Evolutionary conservation across 805 yeast species (phyloP).

Genomic region (Brettanomyces custersianus): DNA sequence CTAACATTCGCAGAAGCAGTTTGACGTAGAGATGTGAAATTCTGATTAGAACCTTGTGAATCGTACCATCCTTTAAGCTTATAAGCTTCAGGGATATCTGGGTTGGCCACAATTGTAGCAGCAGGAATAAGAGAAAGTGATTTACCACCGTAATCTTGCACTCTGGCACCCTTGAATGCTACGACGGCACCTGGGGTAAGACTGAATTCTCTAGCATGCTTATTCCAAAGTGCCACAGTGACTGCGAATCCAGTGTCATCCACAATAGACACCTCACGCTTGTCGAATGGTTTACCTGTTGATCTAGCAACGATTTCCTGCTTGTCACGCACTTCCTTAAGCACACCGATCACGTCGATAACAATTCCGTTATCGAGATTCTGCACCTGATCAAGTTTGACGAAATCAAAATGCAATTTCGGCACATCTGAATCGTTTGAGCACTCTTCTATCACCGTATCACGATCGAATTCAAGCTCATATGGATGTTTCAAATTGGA

Average conservation of each 20-base stretch:
- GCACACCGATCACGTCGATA: constrained; percentile 82
- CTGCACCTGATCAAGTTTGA: constrained; percentile 57
- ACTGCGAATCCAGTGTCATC: constrained; percentile 76
- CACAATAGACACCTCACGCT: constrained; percentile 81
- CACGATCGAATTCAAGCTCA: constrained; percentile 76
- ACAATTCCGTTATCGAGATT: constrained; percentile 60
- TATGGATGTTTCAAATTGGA: constrained; percentile 80
- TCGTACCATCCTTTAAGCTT: constrained; percentile 93
- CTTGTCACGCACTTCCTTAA: constrained; percentile 66
- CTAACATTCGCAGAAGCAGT: constrained; percentile 23
- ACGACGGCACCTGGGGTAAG: constrained; percentile 73
- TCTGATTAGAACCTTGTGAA: constrained; percentile 56
- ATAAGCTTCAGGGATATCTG: constrained; percentile 84
- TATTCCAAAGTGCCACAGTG: constrained; percentile 84
- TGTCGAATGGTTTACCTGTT: constrained; percentile 85
- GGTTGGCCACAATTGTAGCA: constrained; percentile 69
- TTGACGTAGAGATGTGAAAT: constrained; percentile 53
- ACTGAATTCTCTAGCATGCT: constrained; percentile 69
- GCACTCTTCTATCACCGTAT: constrained; percentile 66
- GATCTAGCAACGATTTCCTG: constrained; percentile 76
- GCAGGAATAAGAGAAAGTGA: constrained; percentile 71
- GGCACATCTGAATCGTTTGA: constrained; percentile 58
- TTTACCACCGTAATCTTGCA: constrained; percentile 83
- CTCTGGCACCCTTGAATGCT: constrained; percentile 85
- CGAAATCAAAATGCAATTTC: constrained; percentile 66